Evolutionary conservation across 1,284 basidiomycete species (phyloP), one percentile per base, ranked within the genome.

Genomic region (Cutaneotrichosporon sp.): DNA sequence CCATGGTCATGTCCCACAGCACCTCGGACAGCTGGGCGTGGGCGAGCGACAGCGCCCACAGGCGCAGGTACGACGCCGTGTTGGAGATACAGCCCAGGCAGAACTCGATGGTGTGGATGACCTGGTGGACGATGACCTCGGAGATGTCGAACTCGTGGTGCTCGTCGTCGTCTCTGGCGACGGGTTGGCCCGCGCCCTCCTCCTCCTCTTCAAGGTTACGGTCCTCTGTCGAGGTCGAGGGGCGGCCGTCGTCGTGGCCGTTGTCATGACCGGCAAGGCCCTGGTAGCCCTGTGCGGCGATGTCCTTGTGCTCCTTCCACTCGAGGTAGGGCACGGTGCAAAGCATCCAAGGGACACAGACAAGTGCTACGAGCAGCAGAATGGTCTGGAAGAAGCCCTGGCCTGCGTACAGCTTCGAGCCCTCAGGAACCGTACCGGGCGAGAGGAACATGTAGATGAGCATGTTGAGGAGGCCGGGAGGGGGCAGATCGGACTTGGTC

Each of bases 51-150:
- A 99, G 81, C 20, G 96, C 96, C 94, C 94, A 99, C 33, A 99
- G 81, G 76, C 94, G 94, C 48, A 99, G 85, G 77, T 99, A 99
- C 20, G 93, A 97, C 8, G 94, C 96, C 62, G 96, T 99, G 77
- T 99, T 97, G 61, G 96, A 98, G 71, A 99, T 97, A 76, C 94
- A 97, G 19, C 93, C 73, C 85, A 98, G 83, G 71, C 94, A 97
- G 79, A 97, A 98, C 78, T 98, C 96, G 75, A 97, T 97, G 24
- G 93, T 96, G 76, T 94, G 92, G 67, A 98, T 98, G 60, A 96
- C 81, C 75, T 97, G 94, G 77, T 98, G 92, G 55, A 98, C 90
- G 37, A 96, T 82, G 45, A 97, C 84, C 76, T 98, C 94, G 68
- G 91, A 81, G 74, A 97, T 90, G 70, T 97, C 92, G 71, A 81